Evolutionary conservation across 2,329 filamentous ascomycete species (phyloP), one percentile per base, ranked within the genome.

Genomic region (Trichoderma polysporum): DNA sequence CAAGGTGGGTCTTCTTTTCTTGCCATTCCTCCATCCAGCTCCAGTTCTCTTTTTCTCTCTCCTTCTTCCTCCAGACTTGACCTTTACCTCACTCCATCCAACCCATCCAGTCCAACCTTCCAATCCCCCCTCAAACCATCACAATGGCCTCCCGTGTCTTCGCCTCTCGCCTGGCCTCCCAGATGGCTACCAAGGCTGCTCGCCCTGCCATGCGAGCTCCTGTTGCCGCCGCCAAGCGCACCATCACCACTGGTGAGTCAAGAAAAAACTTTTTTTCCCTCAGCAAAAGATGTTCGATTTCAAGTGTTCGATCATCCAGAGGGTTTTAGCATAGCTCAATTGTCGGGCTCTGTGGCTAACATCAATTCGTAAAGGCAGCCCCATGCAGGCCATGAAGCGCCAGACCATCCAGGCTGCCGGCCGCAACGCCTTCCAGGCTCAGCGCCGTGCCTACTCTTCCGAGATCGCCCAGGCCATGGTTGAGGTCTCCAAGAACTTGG

Each of bases 391-490:
- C 83, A 82, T 90, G 80, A 92, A 91, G 88, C 90, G 90, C 83
- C 86, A 88, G 83, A 85, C 90, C 83, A 81, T 90, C 83, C 86
- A 87, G 82, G 83, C 85, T 81, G 86, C 86, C 80, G 84, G 83
- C 79, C 86, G 86, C 82, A 85, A 87, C 82, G 87, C 85, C 77
- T 88, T 88, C 84, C 81, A 85, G 80, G 79, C 83, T 78, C 83
- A 86, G 80, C 88, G 86, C 82, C 91, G 91, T 79, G 87, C 89
- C 81, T 94, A 93, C 90, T 92, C 90, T 78, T 93, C 91, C 79
- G 91, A 94, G 89, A 91, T 94, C 83, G 91, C 91, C 84, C 86
- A 91, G 82, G 91, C 91, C 82, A 90, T 94, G 86, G 91, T 94
- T 81, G 90, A 93, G 87, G 91, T 92, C 84, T 93, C 91, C 83